Conservation (phyloP, 441 rosid genomes). For the Euphorbia celastroides region DNA sequence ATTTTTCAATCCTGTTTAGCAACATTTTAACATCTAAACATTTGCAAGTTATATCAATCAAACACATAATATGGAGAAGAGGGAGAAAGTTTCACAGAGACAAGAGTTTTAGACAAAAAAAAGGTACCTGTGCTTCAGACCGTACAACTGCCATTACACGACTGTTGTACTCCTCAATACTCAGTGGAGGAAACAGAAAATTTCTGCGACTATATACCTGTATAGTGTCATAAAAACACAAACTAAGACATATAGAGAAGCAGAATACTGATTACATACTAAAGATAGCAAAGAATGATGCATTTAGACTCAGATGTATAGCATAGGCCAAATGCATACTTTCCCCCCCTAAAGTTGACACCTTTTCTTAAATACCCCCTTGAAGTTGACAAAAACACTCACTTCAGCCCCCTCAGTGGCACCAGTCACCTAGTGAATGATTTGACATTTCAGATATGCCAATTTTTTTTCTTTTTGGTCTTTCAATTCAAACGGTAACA, state of each 20-base stretch:
- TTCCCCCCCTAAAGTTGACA: no score
- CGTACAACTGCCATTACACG: conserved; percentile 77
- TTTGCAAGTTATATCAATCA: neutral
- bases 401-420: no score
- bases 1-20: neutral
- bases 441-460: no score
- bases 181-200: conserved; percentile 75
- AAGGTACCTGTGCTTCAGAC: conserved; percentile 83
- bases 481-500: no score
- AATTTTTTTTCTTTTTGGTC: no score
- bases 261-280: neutral
- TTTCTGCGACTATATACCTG: conserved; percentile 83
- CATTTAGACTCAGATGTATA: no score
- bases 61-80: neutral
- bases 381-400: no score
- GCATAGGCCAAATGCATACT: no score
- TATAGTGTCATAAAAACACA: conserved; percentile 25
- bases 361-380: no score
- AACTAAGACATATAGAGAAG: conserved; percentile 8
- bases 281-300: neutral
- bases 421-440: no score
- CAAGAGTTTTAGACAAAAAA: neutral
- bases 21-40: neutral
- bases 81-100: neutral
- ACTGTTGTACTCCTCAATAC: conserved; percentile 70